phyloP scores from a whole-genome alignment of 148 eudicot genomes.

The Vaccinium corymbosum region DNA sequence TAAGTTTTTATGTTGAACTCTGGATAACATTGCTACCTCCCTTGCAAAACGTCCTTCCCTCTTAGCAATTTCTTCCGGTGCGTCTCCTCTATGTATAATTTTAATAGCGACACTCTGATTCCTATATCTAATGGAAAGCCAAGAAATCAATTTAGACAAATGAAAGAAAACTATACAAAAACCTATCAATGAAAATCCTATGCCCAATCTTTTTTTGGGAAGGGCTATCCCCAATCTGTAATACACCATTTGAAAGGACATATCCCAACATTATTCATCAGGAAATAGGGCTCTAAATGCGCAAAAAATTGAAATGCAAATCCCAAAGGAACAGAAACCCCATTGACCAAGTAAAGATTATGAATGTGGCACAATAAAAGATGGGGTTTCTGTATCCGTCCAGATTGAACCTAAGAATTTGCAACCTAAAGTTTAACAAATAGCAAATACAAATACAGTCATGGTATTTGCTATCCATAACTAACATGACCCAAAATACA shows the following conservation, averaged over 20 bases:
- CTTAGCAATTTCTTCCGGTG: conserved; percentile 78
- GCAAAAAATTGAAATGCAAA: not conserved
- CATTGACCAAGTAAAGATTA: not conserved
- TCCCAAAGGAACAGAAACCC: not conserved
- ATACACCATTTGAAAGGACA: not conserved
- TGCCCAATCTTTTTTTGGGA: not conserved
- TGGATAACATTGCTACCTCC: conserved; percentile 89
- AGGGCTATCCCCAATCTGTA: not conserved
- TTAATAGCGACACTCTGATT: conserved; percentile 80
- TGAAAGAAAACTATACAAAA: not conserved
- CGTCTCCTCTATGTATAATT: conserved; percentile 80
- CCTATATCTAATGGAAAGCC: conserved; percentile 51
- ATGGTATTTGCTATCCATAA: not conserved
- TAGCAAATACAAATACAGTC: conserved; percentile 1
- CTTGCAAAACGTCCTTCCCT: conserved; percentile 70
- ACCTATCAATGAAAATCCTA: not conserved
- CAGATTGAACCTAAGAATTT: conserved; percentile 3
- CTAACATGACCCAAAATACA: not conserved
- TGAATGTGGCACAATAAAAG: not conserved
- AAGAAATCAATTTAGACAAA: conserved; percentile 1
- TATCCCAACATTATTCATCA: not conserved
- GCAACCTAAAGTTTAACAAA: not conserved
- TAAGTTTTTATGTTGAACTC: conserved; percentile 85
- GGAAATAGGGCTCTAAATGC: not conserved
- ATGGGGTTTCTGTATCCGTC: not conserved